Evolutionary conservation across 1,139 yeast genomes (phyloP), one percentile per base, ranked within the genome.

Genomic region (Pichia inconspicua): DNA sequence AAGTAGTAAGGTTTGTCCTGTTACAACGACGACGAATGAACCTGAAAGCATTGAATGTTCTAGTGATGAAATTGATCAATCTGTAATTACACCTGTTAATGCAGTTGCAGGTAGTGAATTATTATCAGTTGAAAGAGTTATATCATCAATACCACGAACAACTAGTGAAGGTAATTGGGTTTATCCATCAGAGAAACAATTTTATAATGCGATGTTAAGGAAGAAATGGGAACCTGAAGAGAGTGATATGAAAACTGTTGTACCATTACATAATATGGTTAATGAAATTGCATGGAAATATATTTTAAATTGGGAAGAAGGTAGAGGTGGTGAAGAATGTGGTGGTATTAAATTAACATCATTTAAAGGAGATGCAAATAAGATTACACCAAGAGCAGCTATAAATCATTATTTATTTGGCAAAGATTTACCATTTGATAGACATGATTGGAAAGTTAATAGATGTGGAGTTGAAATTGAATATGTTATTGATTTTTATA

Each of bases 401-500:
- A 70, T 87, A 59, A 80, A 85, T 57, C 69, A 77, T 56, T 61
- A 85, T 34, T 61, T 82, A 51, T 62, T 61, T 52, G 88, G 96
- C 0, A 73, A 76, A 53, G 80, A 79, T 47, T 77, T 76, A 54
- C 98, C 98, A 0, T 92, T 92, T 68, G 98, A 92, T 67, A 77
- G 98, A 59, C 98, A 92, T 64, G 98, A 92, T 67, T 92, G 98
- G 98, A 71, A 77, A 12, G 75, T 92, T n/a, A 82, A 85, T 60
- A 72, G 97, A 47, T 87, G 97, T 65, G 97, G 97, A 2, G 75
- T 71, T 15, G 75, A 77, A 48, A 76, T 92, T 17, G 96, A 89
- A 48, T 92, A 92, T 59, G 97, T 92, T 42, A 90, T 92, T 61
- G 98, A 92, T 65, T 92, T 88, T 64, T 92, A 92, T 66, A 68